These are phyloP conservation scores for Dorcoceras hygrometricum DNA, from an alignment of 257 asterid genomes.

Conservation along the genomic window DNA sequence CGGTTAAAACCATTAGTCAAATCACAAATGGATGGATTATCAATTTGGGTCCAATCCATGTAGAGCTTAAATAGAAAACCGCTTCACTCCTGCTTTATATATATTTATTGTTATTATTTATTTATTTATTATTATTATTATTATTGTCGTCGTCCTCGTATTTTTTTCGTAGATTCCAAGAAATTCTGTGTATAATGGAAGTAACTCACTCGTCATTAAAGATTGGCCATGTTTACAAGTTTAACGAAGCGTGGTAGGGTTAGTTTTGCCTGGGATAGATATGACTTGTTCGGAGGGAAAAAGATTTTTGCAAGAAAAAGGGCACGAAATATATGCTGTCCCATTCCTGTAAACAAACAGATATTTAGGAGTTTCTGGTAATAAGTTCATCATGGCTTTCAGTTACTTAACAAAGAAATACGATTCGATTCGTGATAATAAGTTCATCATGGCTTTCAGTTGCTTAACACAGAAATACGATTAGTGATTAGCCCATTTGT, in stretches of 20 bases:
- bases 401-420: slow-evolving; percentile 12
- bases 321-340: slow-evolving; percentile 34
- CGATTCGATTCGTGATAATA: not conserved
- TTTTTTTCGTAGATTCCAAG: too few species aligned
- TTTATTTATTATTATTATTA: too few species aligned
- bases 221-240: not conserved
- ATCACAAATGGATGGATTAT: not conserved
- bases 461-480: slow-evolving; percentile 10
- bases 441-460: slow-evolving; percentile 17
- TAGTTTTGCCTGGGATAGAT: not conserved
- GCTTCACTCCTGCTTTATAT: not conserved
- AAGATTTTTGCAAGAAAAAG: slow-evolving; percentile 31
- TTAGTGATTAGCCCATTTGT: not conserved
- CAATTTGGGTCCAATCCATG: not conserved
- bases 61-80: not conserved
- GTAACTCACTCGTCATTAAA: not conserved
- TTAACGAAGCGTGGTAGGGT: not conserved
- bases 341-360: slow-evolving; percentile 33
- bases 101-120: too few species aligned
- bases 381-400: slow-evolving; percentile 16
- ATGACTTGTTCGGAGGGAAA: slow-evolving; percentile 27
- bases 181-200: too few species aligned
- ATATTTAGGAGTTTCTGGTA: slow-evolving; percentile 9
- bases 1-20: not conserved
- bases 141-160: too few species aligned